A percentile compares a stretch with the other conserved stretches of the same genome.
Evolutionary conservation across 116 monocot genomes (phyloP).

Genomic region (Phalaenopsis hybrid): DNA sequence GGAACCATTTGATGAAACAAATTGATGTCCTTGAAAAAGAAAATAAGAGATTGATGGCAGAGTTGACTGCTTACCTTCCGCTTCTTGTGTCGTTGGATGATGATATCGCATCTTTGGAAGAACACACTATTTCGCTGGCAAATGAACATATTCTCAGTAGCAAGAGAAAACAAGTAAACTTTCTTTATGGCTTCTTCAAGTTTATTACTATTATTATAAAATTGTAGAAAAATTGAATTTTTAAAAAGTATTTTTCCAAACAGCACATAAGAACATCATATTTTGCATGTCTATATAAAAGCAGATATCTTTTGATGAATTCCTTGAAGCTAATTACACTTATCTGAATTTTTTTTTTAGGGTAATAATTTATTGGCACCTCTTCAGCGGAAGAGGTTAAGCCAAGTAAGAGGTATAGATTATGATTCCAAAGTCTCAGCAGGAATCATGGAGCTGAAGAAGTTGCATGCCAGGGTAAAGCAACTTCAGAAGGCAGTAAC

Average conservation of each 20-base stretch:
- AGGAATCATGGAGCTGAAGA: conserved; percentile 29
- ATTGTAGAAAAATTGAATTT: conserved; percentile 4
- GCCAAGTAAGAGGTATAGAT: conserved; percentile 8
- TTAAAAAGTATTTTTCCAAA: not conserved
- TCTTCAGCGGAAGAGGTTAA: conserved; percentile 12
- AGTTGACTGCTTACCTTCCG: conserved; percentile 31
- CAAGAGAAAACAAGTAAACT: conserved; percentile 34
- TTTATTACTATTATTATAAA: not conserved
- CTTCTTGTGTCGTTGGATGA: conserved; percentile 29
- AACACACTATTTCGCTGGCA: conserved; percentile 28
- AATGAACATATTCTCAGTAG: conserved; percentile 16
- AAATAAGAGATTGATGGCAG: conserved; percentile 34
- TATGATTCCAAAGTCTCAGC: conserved; percentile 4
- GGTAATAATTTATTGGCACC: not conserved
- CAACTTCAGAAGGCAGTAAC: conserved; percentile 29
- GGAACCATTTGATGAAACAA: conserved; percentile 28
- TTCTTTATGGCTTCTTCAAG: not conserved
- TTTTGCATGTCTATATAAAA: not conserved
- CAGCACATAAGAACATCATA: not conserved
- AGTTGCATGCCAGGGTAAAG: conserved; percentile 33
- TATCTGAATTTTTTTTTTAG: conserved; percentile 7
- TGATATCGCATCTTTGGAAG: conserved; percentile 33
- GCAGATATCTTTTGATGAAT: not conserved
- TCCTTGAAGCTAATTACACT: not conserved
- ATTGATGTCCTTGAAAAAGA: conserved; percentile 26